phyloP scores from a whole-genome alignment of 1,139 yeast species.

The Zygoascus meyerae region DNA sequence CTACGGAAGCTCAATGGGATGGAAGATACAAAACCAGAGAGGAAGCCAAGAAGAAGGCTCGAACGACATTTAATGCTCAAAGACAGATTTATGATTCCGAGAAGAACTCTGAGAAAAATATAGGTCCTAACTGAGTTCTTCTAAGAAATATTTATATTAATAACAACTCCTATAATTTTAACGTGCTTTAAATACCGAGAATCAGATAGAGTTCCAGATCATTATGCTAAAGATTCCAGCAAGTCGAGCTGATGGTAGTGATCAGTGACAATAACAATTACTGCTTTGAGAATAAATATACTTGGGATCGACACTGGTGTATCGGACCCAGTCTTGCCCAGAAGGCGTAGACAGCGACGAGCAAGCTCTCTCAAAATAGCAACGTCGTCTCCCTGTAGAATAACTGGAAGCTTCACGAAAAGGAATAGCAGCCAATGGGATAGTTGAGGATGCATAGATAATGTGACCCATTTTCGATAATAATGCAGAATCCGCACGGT shows the following conservation, averaged over 20 bases:
- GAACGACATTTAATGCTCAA: slow-evolving; percentile 4
- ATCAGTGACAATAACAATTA: slow-evolving; percentile 30
- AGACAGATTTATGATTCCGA: slow-evolving; percentile 3
- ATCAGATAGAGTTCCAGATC: too few species aligned
- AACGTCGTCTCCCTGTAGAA: slow-evolving; percentile 35
- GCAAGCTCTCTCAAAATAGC: slow-evolving; percentile 38
- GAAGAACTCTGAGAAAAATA: neutral
- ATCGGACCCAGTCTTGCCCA: neutral
- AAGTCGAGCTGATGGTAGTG: slow-evolving; percentile 36
- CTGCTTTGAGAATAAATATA: slow-evolving; percentile 21
- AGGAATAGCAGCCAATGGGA: slow-evolving; percentile 38
- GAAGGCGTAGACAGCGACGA: slow-evolving; percentile 27
- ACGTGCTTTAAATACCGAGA: too few species aligned
- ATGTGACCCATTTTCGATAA: slow-evolving; percentile 27
- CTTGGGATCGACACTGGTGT: neutral
- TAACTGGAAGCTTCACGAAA: slow-evolving; percentile 36
- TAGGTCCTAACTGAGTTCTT: slow-evolving; percentile 1
- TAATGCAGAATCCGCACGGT: slow-evolving; percentile 23
- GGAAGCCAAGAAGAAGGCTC: slow-evolving; percentile 26
- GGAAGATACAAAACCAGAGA: slow-evolving; percentile 25
- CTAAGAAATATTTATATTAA: neutral
- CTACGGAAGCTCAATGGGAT: slow-evolving; percentile 28
- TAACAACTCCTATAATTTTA: neutral
- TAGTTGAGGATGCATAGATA: slow-evolving; percentile 17
- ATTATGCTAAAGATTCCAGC: neutral